Conservation (phyloP, 805 yeast species). For the Candida andamanensis region DNA sequence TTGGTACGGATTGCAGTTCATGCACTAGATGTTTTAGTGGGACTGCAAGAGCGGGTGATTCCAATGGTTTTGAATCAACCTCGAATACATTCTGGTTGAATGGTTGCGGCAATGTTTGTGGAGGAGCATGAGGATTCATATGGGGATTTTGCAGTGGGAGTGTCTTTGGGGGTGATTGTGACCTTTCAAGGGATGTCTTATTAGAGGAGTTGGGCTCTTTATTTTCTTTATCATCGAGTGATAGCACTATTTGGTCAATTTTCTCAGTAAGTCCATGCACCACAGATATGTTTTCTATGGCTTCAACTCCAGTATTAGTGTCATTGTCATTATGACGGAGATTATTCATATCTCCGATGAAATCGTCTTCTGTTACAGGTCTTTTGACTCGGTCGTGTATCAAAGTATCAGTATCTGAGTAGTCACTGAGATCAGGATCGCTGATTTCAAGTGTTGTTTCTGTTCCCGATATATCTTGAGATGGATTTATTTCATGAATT, state of each 20-base stretch:
- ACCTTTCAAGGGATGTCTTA: background rate
- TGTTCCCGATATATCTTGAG: conserved; percentile 11
- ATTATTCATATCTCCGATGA: background rate
- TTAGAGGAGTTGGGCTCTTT: background rate
- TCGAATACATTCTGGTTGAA: background rate
- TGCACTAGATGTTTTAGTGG: no score
- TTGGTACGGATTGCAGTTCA: no score
- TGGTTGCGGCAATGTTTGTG: conserved; percentile 1
- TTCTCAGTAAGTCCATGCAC: no score
- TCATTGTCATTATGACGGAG: conserved; percentile 4
- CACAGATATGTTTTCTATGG: no score
- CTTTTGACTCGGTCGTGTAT: conserved; percentile 1
- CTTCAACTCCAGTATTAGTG: conserved; percentile 17
- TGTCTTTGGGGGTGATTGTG: background rate
- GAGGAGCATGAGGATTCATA: no score
- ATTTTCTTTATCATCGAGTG: conserved; percentile 23
- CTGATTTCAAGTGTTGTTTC: conserved; percentile 16
- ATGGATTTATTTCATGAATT: conserved; percentile 3
- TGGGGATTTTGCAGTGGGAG: no score
- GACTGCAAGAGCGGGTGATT: conserved; percentile 5
- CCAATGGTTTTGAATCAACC: background rate
- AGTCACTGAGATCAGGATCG: conserved; percentile 6
- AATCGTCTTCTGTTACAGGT: no score
- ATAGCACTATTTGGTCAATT: conserved; percentile 21
- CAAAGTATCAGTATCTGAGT: conserved; percentile 9